These are phyloP conservation scores for Allium cepa DNA, from an alignment of 106 monocot genomes.

Conservation along the genomic window DNA sequence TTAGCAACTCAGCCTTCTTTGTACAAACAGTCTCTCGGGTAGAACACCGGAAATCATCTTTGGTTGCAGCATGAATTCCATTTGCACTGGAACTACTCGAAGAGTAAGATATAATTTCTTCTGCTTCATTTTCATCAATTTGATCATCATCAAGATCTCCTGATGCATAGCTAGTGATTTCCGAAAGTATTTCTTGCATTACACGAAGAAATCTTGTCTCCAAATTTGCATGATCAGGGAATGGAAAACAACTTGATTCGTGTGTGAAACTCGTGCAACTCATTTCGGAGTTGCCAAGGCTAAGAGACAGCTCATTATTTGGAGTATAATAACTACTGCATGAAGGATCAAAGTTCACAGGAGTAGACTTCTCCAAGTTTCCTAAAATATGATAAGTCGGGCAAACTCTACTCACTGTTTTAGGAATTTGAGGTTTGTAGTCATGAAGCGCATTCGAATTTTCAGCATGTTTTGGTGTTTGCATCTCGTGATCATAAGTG, in stretches of 20 bases:
- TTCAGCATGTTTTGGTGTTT: slow-evolving; percentile 3
- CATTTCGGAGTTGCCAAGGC: slow-evolving; percentile 50
- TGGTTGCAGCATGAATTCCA: neutral
- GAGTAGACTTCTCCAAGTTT: slow-evolving; percentile 18
- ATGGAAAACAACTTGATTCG: slow-evolving; percentile 11
- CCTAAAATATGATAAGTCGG: slow-evolving; percentile 51
- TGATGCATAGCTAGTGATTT: slow-evolving; percentile 37
- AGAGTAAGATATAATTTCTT: slow-evolving; percentile 20
- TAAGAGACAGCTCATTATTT: slow-evolving; percentile 56
- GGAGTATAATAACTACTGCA: slow-evolving; percentile 15
- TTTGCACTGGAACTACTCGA: slow-evolving; percentile 18
- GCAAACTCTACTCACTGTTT: slow-evolving; percentile 26
- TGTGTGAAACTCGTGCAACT: slow-evolving; percentile 41
- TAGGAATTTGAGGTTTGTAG: slow-evolving; percentile 14
- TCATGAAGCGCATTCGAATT: slow-evolving; percentile 6
- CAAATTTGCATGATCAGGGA: slow-evolving; percentile 10
- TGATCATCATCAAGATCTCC: slow-evolving; percentile 24
- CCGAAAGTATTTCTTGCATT: slow-evolving; percentile 43
- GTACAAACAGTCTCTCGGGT: neutral
- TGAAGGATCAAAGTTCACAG: slow-evolving; percentile 3
- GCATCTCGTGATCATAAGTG: slow-evolving; percentile 14
- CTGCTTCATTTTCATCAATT: slow-evolving; percentile 11
- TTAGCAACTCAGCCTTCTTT: slow-evolving; percentile 43
- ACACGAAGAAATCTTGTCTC: slow-evolving; percentile 54
- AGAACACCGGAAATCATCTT: slow-evolving; percentile 3